Evolutionary conservation across 2,329 filamentous ascomycete genomes (phyloP).

Genomic region (Ampelomyces quisqualis): DNA sequence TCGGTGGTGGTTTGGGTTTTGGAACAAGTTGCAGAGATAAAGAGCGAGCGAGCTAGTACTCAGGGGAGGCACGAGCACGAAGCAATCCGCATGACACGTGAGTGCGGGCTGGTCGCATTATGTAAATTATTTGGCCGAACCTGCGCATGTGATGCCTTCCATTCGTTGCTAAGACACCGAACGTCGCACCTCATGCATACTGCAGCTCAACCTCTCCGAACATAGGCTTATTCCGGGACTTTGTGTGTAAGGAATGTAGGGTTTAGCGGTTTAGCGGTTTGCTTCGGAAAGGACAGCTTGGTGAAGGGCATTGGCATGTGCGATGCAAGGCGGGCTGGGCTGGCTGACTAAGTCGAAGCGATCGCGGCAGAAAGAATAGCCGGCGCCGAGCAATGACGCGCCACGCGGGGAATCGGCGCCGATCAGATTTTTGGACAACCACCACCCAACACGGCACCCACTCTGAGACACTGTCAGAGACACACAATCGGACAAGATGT

Average conservation of each 20-base stretch:
- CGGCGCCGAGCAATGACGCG: constrained; percentile 21
- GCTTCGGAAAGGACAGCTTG: constrained; percentile 19
- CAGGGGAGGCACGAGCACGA: constrained; percentile 2
- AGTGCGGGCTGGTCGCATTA: constrained; percentile 25
- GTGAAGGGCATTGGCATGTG: constrained; percentile 10
- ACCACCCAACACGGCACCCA: constrained; percentile 7
- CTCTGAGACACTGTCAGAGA: constrained; percentile 6
- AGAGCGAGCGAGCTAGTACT: neutral
- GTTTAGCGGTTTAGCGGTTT: constrained; percentile 18
- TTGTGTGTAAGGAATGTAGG: neutral
- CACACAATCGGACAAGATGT: constrained; percentile 63
- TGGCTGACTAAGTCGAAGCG: neutral
- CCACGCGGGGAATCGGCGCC: constrained; percentile 31
- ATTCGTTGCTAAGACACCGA: constrained; percentile 19
- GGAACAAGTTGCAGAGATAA: neutral
- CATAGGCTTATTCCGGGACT: no score
- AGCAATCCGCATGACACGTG: constrained; percentile 9
- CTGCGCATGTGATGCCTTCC: constrained; percentile 16
- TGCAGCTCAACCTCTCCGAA: constrained; percentile 8
- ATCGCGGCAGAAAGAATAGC: constrained; percentile 18
- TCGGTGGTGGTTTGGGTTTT: no score
- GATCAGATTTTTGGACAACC: constrained; percentile 34
- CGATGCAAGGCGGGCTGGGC: neutral
- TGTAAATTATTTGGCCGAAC: constrained; percentile 29
- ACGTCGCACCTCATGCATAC: constrained; percentile 8